Base-by-base conservation (phyloP, 352 stramenopile genomes). In the Phytopythium delawarense region DNA sequence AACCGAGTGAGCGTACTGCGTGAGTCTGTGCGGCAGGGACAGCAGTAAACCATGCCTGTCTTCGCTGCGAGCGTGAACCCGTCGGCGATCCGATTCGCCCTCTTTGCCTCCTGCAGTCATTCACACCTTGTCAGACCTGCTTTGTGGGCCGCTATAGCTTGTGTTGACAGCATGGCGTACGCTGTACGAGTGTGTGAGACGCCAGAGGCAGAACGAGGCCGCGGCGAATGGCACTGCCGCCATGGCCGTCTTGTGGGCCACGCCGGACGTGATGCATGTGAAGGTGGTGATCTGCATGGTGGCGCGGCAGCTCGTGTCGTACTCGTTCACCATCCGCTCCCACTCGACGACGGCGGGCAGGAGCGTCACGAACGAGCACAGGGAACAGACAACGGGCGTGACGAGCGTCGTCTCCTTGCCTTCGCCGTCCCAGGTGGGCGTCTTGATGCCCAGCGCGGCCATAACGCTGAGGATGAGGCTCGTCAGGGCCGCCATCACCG, bases 1-100 rank as follows among this genome's bases (percentile, higher is more conserved):
- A 30, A 32, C 15, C 70, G 59, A 89, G 87, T 87, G 53, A 91
- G 81, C 82, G 57, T 1, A 0, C 4, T 57, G 39, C 21, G 44
- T 18, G 9, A n/a, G 48, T 1, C 20, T 2, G 16, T 50, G 54
- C 21, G 57, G 18, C 18, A 28, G 12, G 21, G 44, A n/a, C 13
- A 25, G 21, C n/a, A 20, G 4, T 56, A 12, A 39, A 12, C 7
- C 62, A 20, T 62, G 66, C 78, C 79, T 67, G 71, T 91, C 68
- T 94, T 94, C 20, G 76, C 81, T 21, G 82, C 81, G 7, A 94
- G 70, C 1, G 84, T 89, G 63, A 94, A 94, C 5, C 69, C 70
- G 54, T 92, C 79, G 16, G 82, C 73, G 40, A 92, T 88, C 23
- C 42, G 56, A 45, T 76, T 58, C 32, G 54, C 64, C 66, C 65